phyloP scores from a whole-genome alignment of 208 protist genomes.

The Leptomonas seymouri region DNA sequence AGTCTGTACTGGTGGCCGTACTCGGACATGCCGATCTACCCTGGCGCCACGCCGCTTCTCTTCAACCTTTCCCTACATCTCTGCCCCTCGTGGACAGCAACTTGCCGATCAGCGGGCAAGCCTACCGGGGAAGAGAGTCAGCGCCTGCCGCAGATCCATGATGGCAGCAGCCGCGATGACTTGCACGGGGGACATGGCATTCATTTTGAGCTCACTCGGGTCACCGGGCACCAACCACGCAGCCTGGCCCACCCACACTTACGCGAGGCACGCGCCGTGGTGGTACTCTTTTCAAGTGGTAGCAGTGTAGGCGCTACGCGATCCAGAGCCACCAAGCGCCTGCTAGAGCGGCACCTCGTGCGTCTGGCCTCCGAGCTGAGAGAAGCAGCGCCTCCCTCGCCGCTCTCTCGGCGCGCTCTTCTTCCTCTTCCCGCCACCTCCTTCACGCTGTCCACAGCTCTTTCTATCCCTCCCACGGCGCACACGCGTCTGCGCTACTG shows the following conservation, averaged over 20 bases:
- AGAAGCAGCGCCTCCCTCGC: background rate
- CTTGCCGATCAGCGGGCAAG: background rate
- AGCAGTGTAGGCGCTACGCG: background rate
- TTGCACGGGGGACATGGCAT: background rate
- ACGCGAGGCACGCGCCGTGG: background rate
- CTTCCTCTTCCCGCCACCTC: background rate
- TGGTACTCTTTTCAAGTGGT: background rate
- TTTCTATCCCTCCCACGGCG: conserved; percentile 15
- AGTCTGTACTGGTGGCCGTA: conserved; percentile 94
- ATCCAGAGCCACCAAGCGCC: background rate
- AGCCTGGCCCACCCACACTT: background rate
- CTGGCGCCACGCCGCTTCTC: conserved; percentile 66
- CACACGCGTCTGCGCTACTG: conserved; percentile 25
- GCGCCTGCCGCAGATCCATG: too few species aligned
- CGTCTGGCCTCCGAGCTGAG: conserved; percentile 7
- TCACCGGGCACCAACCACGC: background rate
- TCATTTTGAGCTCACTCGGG: background rate
- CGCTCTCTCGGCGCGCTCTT: background rate
- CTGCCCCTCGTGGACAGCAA: conserved; percentile 1
- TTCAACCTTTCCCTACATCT: conserved; percentile 93
- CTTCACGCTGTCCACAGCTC: conserved; percentile 20
- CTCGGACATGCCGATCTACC: conserved; percentile 90
- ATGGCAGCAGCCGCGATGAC: background rate
- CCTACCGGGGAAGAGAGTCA: too few species aligned
- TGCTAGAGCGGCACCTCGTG: conserved; percentile 11